These are phyloP conservation scores for Podochytrium sp. DNA, from an alignment of 192 early-diverging fungal species.

Conservation along the genomic window DNA sequence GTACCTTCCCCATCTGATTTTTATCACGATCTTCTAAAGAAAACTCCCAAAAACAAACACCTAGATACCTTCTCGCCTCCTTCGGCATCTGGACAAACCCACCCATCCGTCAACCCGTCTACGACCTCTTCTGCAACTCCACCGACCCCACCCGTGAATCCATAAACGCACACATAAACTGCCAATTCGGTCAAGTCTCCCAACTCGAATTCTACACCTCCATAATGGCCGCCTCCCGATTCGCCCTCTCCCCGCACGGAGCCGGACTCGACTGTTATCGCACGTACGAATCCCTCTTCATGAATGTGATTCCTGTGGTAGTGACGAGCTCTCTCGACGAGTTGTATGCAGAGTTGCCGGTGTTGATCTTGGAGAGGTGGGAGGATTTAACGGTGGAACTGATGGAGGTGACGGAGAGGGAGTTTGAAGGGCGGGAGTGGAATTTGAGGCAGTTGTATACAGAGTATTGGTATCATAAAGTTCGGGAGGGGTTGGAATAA, in stretches of 20 bases:
- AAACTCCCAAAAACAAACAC: no score
- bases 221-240: slow-evolving; percentile 10
- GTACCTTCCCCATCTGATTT: background rate
- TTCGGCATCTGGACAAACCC: slow-evolving; percentile 12
- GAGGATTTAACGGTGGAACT: slow-evolving; percentile 26
- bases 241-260: slow-evolving; percentile 30
- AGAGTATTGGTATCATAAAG: slow-evolving; percentile 14
- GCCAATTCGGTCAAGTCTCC: background rate
- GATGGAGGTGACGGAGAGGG: slow-evolving; percentile 11
- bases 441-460: slow-evolving; percentile 4
- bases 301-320: slow-evolving; percentile 30
- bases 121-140: slow-evolving; percentile 16
- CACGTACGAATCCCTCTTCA: slow-evolving; percentile 33
- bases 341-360: slow-evolving; percentile 23
- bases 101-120: background rate
- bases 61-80: slow-evolving; percentile 3
- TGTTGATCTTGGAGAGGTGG: slow-evolving; percentile 27
- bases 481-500: background rate
- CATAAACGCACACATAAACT: slow-evolving; percentile 5
- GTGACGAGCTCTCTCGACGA: slow-evolving; percentile 16
- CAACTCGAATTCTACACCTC: slow-evolving; percentile 11
- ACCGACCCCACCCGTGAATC: background rate
- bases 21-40: background rate
- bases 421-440: background rate
- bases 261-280: slow-evolving; percentile 31